Percentiles rank a stretch among this genome's conserved stretches.
These are phyloP conservation scores for Aspergillus novoparasiticus DNA, from an alignment of 2,329 filamentous ascomycete species.

Conservation along the genomic window DNA sequence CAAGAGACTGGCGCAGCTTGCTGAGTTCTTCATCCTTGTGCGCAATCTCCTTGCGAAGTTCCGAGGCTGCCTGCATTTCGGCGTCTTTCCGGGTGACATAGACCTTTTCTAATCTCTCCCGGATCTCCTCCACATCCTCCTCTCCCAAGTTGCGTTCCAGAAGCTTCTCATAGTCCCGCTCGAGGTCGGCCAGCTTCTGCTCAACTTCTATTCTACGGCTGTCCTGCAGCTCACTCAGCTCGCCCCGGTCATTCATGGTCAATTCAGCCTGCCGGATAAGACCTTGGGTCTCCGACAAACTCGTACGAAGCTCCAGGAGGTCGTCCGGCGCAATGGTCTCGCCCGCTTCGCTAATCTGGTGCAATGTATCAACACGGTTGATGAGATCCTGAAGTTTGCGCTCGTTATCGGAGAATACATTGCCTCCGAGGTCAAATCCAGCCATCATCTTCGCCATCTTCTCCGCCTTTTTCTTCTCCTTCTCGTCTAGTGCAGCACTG, in stretches of 20 bases:
- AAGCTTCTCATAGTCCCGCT: conserved; percentile 82
- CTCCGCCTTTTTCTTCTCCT: conserved; percentile 98
- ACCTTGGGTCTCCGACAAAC: conserved; percentile 84
- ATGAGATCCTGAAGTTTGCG: conserved; percentile 81
- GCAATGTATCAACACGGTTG: conserved; percentile 75
- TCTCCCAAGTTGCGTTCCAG: conserved; percentile 78
- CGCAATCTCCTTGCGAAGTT: conserved; percentile 73
- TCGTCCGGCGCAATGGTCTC: conserved; percentile 81
- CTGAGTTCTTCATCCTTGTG: conserved; percentile 81
- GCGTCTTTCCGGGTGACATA: conserved; percentile 75
- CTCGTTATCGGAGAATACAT: conserved; percentile 93
- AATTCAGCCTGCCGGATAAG: conserved; percentile 92
- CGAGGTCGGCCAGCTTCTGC: conserved; percentile 70
- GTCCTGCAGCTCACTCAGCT: conserved; percentile 66
- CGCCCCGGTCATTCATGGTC: conserved; percentile 72
- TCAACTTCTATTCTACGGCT: conserved; percentile 73
- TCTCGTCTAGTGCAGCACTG: conserved; percentile 86
- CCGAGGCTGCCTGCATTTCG: conserved; percentile 72
- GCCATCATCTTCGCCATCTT: conserved; percentile 99
- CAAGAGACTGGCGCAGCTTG: conserved; percentile 77
- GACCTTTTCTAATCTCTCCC: conserved; percentile 73
- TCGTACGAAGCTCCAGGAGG: conserved; percentile 73
- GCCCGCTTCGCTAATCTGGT: conserved; percentile 74
- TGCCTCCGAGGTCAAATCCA: conserved; percentile 89
- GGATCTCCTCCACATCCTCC: conserved; percentile 80